A percentile compares a stretch with the other conserved stretches of the same genome.
Evolutionary conservation across 2,329 filamentous ascomycete genomes (phyloP).

Genomic region (Alternaria conjuncta): DNA sequence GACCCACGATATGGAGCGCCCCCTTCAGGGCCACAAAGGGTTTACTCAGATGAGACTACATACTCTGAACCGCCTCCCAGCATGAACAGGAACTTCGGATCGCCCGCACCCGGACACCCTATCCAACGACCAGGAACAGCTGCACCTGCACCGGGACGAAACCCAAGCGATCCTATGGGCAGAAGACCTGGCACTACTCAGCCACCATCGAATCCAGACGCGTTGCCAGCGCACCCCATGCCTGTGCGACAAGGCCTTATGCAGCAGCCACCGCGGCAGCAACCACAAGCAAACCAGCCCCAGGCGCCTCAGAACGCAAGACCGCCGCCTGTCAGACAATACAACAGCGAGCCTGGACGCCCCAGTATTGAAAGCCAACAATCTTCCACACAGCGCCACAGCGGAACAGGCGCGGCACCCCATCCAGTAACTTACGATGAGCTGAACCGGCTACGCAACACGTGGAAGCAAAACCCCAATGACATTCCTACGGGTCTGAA

Average conservation of each 20-base stretch:
- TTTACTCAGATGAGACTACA: slow-evolving; percentile 43
- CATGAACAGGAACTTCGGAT: slow-evolving; percentile 37
- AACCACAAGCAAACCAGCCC: slow-evolving; percentile 29
- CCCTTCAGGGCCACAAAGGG: slow-evolving; percentile 41
- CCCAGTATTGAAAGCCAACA: slow-evolving; percentile 37
- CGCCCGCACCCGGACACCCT: slow-evolving; percentile 31
- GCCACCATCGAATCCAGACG: slow-evolving; percentile 58
- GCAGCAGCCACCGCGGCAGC: slow-evolving; percentile 35
- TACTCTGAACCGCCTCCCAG: slow-evolving; percentile 46
- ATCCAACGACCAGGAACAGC: slow-evolving; percentile 42
- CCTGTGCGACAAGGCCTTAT: slow-evolving; percentile 62
- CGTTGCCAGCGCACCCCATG: slow-evolving; percentile 61
- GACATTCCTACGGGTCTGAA: slow-evolving; percentile 75
- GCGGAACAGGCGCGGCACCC: slow-evolving; percentile 30
- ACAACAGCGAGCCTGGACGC: slow-evolving; percentile 53
- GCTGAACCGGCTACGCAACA: slow-evolving; percentile 74
- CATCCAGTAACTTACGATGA: slow-evolving; percentile 77
- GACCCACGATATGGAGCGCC: slow-evolving; percentile 39
- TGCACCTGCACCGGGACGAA: slow-evolving; percentile 35
- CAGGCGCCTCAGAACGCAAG: slow-evolving; percentile 41
- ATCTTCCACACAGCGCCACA: slow-evolving; percentile 25
- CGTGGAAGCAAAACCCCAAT: slow-evolving; percentile 70
- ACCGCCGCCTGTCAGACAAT: slow-evolving; percentile 62
- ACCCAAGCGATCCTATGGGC: slow-evolving; percentile 35
- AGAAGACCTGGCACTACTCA: slow-evolving; percentile 51